Base-by-base conservation (phyloP, 2,329 filamentous ascomycete species). In the Colletotrichum eremochloae region DNA sequence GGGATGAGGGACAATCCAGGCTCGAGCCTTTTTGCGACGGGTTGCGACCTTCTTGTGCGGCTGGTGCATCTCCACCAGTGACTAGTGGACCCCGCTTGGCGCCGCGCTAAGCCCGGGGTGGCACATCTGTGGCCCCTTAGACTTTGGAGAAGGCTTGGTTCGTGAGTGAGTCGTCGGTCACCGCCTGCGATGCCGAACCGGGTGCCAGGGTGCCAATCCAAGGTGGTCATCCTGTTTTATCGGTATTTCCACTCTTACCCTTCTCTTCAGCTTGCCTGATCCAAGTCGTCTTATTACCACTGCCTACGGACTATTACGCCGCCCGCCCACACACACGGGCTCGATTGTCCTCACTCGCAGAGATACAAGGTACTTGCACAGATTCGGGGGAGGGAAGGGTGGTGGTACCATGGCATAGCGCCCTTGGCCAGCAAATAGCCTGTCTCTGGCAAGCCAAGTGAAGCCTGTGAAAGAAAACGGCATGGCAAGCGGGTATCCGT, bases 101-200 rank as follows among this genome's bases (percentile, higher is more conserved):
- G 48, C 48, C 29, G 48, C 67, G 61, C 70, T 72, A 72, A 62
- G 70, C 66, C 66, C 64, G 42, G 60, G 29, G 52, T 64, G 60
- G 70, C 70, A 61, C 55, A 36, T 70, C 70, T 65, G 48, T 56
- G 67, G 38, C 66, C 70, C 70, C 70, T 61, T 55, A 55, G 70
- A 63, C 61, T 48, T 63, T 63, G 61, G 61, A 63, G 61, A 63
- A 63, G 46, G 50, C 61, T 63, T 53, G 48, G 61, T 48, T 40
- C 18, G 33, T 36, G 8, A 5, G 33, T 36, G 8, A 48, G 56
- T 58, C 70, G 46, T 58, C 64, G 46, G 70, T 61, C 70, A 72
- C 70, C 70, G 70, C 70, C 67, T 72, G 67, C 70, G 70, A 72
- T 72, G 67, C 70, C 70, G 67, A 58, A 40, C 70, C 64, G 65